phyloP scores from a whole-genome alignment of 2,329 filamentous ascomycete genomes.

The Emmonsiellopsis sp. region DNA sequence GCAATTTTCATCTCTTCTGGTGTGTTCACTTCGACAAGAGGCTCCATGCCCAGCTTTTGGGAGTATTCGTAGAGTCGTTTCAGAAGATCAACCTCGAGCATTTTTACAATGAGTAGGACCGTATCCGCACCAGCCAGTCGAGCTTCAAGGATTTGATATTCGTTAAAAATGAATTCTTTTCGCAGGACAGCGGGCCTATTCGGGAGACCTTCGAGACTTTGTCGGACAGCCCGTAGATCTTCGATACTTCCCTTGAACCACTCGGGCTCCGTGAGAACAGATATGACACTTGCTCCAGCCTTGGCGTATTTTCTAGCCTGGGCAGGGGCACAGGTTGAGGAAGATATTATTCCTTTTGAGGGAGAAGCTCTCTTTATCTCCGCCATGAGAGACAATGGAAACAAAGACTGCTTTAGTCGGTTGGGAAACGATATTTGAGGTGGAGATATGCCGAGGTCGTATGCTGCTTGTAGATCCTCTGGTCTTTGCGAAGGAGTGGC shows the following conservation, averaged over 20 bases:
- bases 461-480: slow-evolving; percentile 75
- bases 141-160: slow-evolving; percentile 95
- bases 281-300: slow-evolving; percentile 92
- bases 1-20: slow-evolving; percentile 86
- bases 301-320: slow-evolving; percentile 88
- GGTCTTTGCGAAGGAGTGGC: slow-evolving; percentile 73
- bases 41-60: slow-evolving; percentile 87
- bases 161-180: slow-evolving; percentile 96
- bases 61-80: slow-evolving; percentile 81
- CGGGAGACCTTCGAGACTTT: slow-evolving; percentile 81
- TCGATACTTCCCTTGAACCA: slow-evolving; percentile 99
- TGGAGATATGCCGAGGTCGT: slow-evolving; percentile 74
- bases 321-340: slow-evolving; percentile 75
- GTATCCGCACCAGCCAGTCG: slow-evolving; percentile 89
- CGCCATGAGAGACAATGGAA: slow-evolving; percentile 86
- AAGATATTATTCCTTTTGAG: slow-evolving; percentile 87
- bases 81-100: slow-evolving; percentile 70
- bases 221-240: slow-evolving; percentile 76
- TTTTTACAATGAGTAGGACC: slow-evolving; percentile 93
- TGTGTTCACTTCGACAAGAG: slow-evolving; percentile 92
- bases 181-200: slow-evolving; percentile 85
- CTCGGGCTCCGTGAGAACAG: slow-evolving; percentile 94
- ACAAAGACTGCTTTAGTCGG: slow-evolving; percentile 70
- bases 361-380: slow-evolving; percentile 96
- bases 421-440: slow-evolving; percentile 72